Percentiles rank a stretch among this genome's conserved stretches.
These are phyloP conservation scores for Pseudocercospora cruenta DNA, from an alignment of 2,329 filamentous ascomycete species.

Conservation along the genomic window DNA sequence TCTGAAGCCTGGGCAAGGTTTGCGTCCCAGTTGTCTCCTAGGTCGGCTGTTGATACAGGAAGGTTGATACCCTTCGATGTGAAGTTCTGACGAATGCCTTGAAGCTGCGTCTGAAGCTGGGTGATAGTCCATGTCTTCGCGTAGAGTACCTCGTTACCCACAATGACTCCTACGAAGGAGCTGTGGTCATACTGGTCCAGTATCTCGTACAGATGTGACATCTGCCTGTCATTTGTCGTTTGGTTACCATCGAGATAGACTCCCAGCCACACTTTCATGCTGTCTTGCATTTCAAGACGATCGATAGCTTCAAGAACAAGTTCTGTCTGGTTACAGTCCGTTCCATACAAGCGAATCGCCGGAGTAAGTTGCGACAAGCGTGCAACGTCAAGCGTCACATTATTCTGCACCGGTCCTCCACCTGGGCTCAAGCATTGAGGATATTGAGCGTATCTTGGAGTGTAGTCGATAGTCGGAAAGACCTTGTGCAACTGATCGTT, in stretches of 20 bases:
- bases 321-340: conserved; percentile 95
- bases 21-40: conserved; percentile 83
- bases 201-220: conserved; percentile 81
- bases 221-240: conserved; percentile 82
- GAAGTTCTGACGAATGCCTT: conserved; percentile 72
- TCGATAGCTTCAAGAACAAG: conserved; percentile 86
- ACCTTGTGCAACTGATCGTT: conserved; percentile 86
- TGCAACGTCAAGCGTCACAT: conserved; percentile 87
- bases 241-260: conserved; percentile 87
- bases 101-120: conserved; percentile 66
- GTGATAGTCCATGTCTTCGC: conserved; percentile 67
- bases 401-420: conserved; percentile 88
- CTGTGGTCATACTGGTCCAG: conserved; percentile 64
- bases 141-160: conserved; percentile 67
- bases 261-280: conserved; percentile 89
- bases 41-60: conserved; percentile 82
- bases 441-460: conserved; percentile 86
- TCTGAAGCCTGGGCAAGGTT: conserved; percentile 73
- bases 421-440: conserved; percentile 69
- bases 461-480: conserved; percentile 95
- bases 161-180: conserved; percentile 64
- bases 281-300: conserved; percentile 67
- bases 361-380: conserved; percentile 89
- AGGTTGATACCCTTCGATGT: conserved; percentile 68
- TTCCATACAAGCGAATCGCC: conserved; percentile 85